A percentile compares a stretch with the other conserved stretches of the same genome.
phyloP scores from a whole-genome alignment of 1,284 basidiomycete genomes.

The Pseudozyma tsukubaensis region DNA sequence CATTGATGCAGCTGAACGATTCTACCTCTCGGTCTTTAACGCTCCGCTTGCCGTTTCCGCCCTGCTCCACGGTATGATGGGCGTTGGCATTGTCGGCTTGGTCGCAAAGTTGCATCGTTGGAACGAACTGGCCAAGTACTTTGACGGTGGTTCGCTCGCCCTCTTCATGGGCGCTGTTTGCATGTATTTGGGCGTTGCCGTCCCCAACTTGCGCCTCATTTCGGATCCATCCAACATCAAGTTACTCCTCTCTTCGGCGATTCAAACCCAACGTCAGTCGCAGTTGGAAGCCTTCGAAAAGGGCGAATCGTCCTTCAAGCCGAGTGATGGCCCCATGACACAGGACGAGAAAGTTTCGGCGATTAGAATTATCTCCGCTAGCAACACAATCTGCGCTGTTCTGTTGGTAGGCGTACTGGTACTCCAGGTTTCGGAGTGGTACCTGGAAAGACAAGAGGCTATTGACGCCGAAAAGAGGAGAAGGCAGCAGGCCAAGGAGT shows the following conservation, averaged over 20 bases:
- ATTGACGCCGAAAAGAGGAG: slow-evolving; percentile 41
- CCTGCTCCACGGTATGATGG: slow-evolving; percentile 65
- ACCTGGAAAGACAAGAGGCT: slow-evolving; percentile 49
- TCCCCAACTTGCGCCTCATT: slow-evolving; percentile 64
- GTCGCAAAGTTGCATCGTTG: slow-evolving; percentile 66
- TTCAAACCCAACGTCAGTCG: slow-evolving; percentile 51
- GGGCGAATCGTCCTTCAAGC: slow-evolving; percentile 30
- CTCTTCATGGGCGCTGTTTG: slow-evolving; percentile 61
- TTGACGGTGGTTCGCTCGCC: slow-evolving; percentile 62
- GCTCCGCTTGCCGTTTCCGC: slow-evolving; percentile 60
- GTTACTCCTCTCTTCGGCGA: slow-evolving; percentile 49
- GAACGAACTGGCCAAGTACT: slow-evolving; percentile 67
- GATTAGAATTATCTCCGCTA: slow-evolving; percentile 61
- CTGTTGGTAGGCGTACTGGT: slow-evolving; percentile 61
- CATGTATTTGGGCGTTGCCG: slow-evolving; percentile 63
- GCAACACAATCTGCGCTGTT: slow-evolving; percentile 61
- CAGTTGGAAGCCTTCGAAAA: slow-evolving; percentile 44
- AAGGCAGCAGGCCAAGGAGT: slow-evolving; percentile 28
- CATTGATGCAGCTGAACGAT: slow-evolving; percentile 56
- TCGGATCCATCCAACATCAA: slow-evolving; percentile 56
- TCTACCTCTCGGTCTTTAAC: slow-evolving; percentile 63
- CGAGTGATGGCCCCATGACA: slow-evolving; percentile 47
- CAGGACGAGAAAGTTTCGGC: slow-evolving; percentile 51
- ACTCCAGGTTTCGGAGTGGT: slow-evolving; percentile 63
- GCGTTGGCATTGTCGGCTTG: slow-evolving; percentile 61